These are phyloP conservation scores for Globisporangium canariense DNA, from an alignment of 352 stramenopile genomes.

Conservation along the genomic window DNA sequence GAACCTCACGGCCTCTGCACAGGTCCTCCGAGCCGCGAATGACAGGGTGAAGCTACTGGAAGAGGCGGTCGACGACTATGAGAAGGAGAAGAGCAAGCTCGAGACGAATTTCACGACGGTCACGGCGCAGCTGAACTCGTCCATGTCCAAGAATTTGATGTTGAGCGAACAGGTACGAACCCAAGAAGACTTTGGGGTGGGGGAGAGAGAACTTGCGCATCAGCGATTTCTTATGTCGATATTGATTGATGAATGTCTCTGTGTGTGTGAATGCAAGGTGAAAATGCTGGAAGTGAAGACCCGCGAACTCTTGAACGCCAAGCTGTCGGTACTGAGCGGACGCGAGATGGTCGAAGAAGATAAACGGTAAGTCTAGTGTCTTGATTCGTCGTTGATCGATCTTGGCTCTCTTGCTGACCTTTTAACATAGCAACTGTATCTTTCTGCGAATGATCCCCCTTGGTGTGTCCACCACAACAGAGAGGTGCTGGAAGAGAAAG, in stretches of 20 bases:
- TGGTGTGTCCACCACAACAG: not conserved
- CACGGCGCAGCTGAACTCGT: not conserved
- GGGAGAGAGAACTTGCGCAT: not conserved
- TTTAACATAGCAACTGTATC: not conserved
- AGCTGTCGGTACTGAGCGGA: not conserved
- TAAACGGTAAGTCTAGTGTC: not conserved
- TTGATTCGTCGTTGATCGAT: not conserved
- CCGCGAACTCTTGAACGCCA: not conserved
- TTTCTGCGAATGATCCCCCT: not conserved
- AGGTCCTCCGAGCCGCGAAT: not conserved
- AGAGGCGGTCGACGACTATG: not conserved
- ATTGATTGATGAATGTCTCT: not conserved
- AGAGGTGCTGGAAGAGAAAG: slow-evolving; percentile 1
- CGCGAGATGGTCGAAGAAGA: not conserved
- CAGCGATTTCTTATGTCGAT: not conserved
- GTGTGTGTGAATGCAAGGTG: not conserved
- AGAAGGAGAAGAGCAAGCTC: slow-evolving; percentile 1
- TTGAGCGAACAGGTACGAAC: not conserved
- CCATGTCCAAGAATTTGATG: not conserved
- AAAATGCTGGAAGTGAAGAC: slow-evolving; percentile 1
- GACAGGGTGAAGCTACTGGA: not conserved
- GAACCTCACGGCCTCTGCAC: not conserved
- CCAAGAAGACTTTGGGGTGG: not conserved
- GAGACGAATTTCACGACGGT: not conserved
- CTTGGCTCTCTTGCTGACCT: not conserved